Evolutionary conservation across 768 basidiomycete genomes (phyloP).

Genomic region (Clavulina sp.): DNA sequence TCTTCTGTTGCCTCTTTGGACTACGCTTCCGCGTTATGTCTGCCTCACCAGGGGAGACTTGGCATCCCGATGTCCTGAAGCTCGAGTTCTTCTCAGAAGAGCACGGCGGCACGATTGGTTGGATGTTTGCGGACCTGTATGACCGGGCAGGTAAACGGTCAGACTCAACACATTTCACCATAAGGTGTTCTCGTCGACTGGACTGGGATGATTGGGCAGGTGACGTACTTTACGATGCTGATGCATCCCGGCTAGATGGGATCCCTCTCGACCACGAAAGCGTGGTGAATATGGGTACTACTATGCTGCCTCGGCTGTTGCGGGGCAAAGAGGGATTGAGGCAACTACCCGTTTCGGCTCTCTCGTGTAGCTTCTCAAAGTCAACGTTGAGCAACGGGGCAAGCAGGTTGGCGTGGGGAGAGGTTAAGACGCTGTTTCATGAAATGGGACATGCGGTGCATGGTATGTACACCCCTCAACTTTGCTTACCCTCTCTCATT

Average conservation of each 20-base stretch:
- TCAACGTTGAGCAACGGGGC: conserved; percentile 43
- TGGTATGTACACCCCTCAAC: conserved; percentile 56
- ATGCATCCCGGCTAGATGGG: conserved; percentile 32
- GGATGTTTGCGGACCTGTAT: conserved; percentile 91
- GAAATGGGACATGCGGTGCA: conserved; percentile 99
- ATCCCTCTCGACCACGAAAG: conserved; percentile 12
- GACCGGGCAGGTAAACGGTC: conserved; percentile 66
- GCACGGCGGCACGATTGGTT: conserved; percentile 67
- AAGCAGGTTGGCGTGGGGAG: conserved; percentile 74
- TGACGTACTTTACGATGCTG: too few species aligned
- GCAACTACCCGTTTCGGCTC: conserved; percentile 81
- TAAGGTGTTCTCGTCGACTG: conserved; percentile 77
- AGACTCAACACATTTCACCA: conserved; percentile 94
- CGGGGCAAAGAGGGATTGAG: conserved; percentile 49
- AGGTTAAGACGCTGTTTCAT: conserved; percentile 87
- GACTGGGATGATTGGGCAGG: conserved; percentile 95
- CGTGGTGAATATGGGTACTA: conserved; percentile 13
- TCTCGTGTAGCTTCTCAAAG: conserved; percentile 70
- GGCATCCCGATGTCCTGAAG: conserved; percentile 78
- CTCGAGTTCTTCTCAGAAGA: conserved; percentile 90
- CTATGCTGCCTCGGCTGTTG: conserved; percentile 15
- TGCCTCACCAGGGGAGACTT: conserved; percentile 59
- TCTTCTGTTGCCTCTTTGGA: conserved; percentile 80
- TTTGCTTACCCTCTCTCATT: background rate
- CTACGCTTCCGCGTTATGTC: conserved; percentile 52